Base-by-base conservation (phyloP, 2,329 filamentous ascomycete genomes). In the Fusarium dlaminii region DNA sequence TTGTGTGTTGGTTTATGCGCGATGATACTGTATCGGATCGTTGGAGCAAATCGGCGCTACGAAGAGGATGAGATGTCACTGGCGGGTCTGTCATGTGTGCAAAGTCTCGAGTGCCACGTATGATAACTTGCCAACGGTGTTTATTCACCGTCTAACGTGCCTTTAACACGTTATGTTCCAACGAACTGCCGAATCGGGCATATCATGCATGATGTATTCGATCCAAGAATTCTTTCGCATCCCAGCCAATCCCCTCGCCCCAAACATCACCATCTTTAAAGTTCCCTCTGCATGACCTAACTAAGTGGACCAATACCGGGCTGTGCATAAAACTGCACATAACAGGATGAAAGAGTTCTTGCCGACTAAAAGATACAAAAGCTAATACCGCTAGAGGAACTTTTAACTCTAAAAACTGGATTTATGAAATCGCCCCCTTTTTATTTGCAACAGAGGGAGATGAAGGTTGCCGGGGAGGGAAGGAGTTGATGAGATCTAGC, bases 401-500 rank as follows among this genome's bases (percentile, higher is more conserved):
- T 20, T 40, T 45, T 30, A 48, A 58, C 14, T 34, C 10, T 58
- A 58, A 58, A 58, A 58, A 58, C 55, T 58, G 55, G 55, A 58
- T 57, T 43, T 57, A 34, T 34, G 24, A 34, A 39, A 45, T 39
- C 66, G 64, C 66, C 66, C 66, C 67, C 36, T 58, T 63, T 69
- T 68, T 9, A 29, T 40, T 40, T 11, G 9, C 5, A 37, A 7
- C n/a, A 17, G 29, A 57, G 13, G 29, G 51, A 54, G 51, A 54
- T 57, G 39, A 45, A 46, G 24, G 30, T 48, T 58, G 24, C 55
- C 29, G 30, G 39, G 45, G 63, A 40, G 39, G 46, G 27, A 36
- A 62, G 37, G 54, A 52, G 27, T 49, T 14, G 45, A 46, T 32
- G 34, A 66, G 66, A 70, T 65, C 67, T 70, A 70, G 67, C 66